Base-by-base conservation (phyloP, 352 stramenopile species). In the Phytophthora pisi region DNA sequence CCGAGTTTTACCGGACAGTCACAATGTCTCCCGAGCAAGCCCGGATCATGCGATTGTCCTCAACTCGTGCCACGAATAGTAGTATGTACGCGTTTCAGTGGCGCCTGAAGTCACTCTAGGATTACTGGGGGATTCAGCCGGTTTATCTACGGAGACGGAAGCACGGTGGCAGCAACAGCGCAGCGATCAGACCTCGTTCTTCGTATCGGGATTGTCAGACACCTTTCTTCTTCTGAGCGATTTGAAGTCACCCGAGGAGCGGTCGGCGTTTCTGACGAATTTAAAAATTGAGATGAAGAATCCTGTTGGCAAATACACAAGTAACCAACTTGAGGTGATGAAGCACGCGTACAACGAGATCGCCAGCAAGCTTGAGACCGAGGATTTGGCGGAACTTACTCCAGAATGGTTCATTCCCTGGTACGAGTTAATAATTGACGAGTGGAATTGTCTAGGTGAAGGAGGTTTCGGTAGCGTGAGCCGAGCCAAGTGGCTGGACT, bases 51-150 rank as follows among this genome's bases (percentile, higher is more conserved):
- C 24, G 28, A n/a, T 11, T 65, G 10, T 59, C 50, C 1, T 51
- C 58, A 16, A 47, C 49, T 0, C 58, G 49, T 18, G 47, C n/a
- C 9, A 64, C 57, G 5, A 34, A n/a, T 13, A 64, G n/a, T n/a
- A 60, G 50, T 30, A 34, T 66, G 2, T 54, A 54, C 8, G 24
- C 59, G 13, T 38, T 66, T 18, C 40, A 54, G 8, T 59, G 59
- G 59, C 59, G 40, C 5, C 36, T 66, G 18, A 13, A 60, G 0
- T 51, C 49, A 11, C 26, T 66, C 0, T 66, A 38, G 4, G 2
- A n/a, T 5, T 38, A 23, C 11, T 54, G 28, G 26, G 50, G 20
- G 49, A 36, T 4, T 7, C 8, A 8, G 0, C n/a, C 5, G 28
- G 45, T 24, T 16, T 49, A 42, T 23, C 9, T 3, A 40, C 31